These are phyloP conservation scores for Yarrowia sp. DNA, from an alignment of 805 yeast species.

Conservation along the genomic window DNA sequence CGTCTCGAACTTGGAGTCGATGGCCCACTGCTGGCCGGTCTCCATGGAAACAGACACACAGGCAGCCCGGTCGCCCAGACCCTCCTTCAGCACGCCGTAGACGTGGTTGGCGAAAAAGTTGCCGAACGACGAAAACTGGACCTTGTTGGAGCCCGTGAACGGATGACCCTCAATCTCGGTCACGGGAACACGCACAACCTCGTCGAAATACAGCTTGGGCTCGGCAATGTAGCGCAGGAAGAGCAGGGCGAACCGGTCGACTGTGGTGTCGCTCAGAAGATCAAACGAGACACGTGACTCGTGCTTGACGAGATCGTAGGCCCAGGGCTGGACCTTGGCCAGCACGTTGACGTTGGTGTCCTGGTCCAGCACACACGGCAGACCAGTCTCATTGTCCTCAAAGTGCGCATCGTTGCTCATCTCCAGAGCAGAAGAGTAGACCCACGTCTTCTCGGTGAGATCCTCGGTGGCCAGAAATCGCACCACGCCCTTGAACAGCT, in stretches of 20 bases:
- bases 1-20: conserved; percentile 39
- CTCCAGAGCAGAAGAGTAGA: conserved; percentile 40
- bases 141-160: conserved; percentile 74
- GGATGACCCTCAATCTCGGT: conserved; percentile 41
- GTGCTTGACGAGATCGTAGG: conserved; percentile 66
- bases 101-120: conserved; percentile 68
- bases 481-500: conserved; percentile 87
- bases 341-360: conserved; percentile 70
- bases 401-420: conserved; percentile 23
- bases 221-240: conserved; percentile 66
- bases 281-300: conserved; percentile 73
- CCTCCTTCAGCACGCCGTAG: conserved; percentile 57
- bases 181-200: conserved; percentile 60
- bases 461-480: conserved; percentile 84
- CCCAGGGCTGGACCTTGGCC: conserved; percentile 77
- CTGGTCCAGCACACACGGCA: conserved; percentile 40
- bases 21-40: conserved; percentile 33
- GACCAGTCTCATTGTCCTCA: conserved; percentile 21
- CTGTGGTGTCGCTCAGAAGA: conserved; percentile 76
- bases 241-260: conserved; percentile 81
- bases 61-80: conserved; percentile 59
- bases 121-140: conserved; percentile 72
- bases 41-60: conserved; percentile 19
- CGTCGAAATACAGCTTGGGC: conserved; percentile 67
- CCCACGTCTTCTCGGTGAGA: conserved; percentile 52